Evolutionary conservation across 75 land plant genomes (phyloP).

Genomic region (Adiantum capillusveneris): DNA sequence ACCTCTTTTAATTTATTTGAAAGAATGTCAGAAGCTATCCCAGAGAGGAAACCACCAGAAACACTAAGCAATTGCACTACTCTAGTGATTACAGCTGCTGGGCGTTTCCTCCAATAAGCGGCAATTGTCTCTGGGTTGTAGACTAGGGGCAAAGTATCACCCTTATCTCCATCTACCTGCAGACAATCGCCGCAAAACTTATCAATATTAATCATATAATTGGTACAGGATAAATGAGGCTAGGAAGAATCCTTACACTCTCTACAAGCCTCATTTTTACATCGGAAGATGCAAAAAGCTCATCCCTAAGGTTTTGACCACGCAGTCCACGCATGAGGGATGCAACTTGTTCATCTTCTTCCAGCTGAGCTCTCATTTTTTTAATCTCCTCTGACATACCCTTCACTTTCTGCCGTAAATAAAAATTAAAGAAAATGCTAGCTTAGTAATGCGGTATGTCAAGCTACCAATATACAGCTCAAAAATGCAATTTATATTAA

Average conservation of each 20-base stretch:
- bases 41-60: conserved; percentile 93
- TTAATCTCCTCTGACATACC: conserved; percentile 88
- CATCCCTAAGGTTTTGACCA: conserved; percentile 87
- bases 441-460: too few species aligned
- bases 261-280: conserved; percentile 85
- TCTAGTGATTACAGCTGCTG: conserved; percentile 89
- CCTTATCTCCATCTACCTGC: conserved; percentile 37
- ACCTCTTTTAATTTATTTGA: conserved; percentile 94
- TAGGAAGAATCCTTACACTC: conserved; percentile 14
- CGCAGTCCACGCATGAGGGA: conserved; percentile 90
- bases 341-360: conserved; percentile 87
- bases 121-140: conserved; percentile 83
- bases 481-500: too few species aligned
- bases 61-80: conserved; percentile 80
- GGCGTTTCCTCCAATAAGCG: conserved; percentile 90
- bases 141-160: conserved; percentile 73
- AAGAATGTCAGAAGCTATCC: conserved; percentile 63
- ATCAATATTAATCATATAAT: too few species aligned
- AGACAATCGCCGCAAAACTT: neutral
- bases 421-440: too few species aligned
- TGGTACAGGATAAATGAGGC: too few species aligned
- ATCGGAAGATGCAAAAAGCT: conserved; percentile 76
- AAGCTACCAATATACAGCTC: too few species aligned
- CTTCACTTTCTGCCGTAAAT: conserved; percentile 80
- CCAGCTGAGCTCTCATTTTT: conserved; percentile 89